Percentiles rank a stretch among this genome's conserved stretches.
These are phyloP conservation scores for Xylariaceae sp. DNA, from an alignment of 2,329 filamentous ascomycete species.

Conservation along the genomic window DNA sequence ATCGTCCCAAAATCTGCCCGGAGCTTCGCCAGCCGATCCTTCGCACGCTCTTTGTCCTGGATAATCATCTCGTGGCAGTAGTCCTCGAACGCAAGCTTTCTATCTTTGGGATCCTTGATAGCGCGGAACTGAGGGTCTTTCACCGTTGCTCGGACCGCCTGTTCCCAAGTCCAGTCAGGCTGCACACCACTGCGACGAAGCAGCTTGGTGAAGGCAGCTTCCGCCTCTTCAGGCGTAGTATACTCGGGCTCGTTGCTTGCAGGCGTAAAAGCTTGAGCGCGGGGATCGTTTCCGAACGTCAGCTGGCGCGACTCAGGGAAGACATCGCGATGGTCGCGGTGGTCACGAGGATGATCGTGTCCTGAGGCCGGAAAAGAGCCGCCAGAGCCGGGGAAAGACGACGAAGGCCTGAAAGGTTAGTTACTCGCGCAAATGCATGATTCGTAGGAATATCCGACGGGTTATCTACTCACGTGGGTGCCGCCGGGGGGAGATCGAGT, in stretches of 20 bases:
- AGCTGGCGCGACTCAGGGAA: constrained; percentile 54
- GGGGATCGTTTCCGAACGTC: constrained; percentile 51
- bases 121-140: constrained; percentile 91
- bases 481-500: constrained; percentile 43
- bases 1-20: constrained; percentile 92
- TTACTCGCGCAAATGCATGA: background rate
- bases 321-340: constrained; percentile 35
- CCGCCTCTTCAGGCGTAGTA: constrained; percentile 75
- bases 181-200: constrained; percentile 80
- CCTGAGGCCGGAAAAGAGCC: constrained; percentile 26
- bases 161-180: constrained; percentile 88
- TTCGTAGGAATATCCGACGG: background rate
- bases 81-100: constrained; percentile 88
- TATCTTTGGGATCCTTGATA: constrained; percentile 85
- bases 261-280: constrained; percentile 55
- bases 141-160: constrained; percentile 77
- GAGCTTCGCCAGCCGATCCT: constrained; percentile 87
- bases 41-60: constrained; percentile 90
- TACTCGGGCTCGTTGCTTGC: constrained; percentile 72
- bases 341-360: constrained; percentile 32
- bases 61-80: constrained; percentile 84
- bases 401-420: constrained; percentile 30
- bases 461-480: constrained; percentile 37
- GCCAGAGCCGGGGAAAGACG: constrained; percentile 41
- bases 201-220: constrained; percentile 87